These are phyloP conservation scores for Marvania coccoides DNA, from an alignment of 139 green algal genomes.

Conservation along the genomic window DNA sequence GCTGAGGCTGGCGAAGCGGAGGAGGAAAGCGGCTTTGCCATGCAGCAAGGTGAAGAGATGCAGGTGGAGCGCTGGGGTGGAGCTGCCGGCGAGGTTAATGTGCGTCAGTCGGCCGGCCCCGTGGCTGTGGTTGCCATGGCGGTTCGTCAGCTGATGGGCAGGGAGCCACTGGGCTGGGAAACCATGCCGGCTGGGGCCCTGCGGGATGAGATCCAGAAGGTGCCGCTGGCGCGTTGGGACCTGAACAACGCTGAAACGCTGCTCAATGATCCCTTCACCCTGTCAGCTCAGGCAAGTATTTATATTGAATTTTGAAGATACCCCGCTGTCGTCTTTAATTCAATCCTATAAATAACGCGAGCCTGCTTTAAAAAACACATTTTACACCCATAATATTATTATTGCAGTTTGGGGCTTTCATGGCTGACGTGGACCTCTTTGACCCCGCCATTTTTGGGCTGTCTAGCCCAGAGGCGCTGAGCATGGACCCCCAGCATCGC, in stretches of 20 bases:
- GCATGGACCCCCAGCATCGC: conserved; percentile 80
- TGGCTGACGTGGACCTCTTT: conserved; percentile 44
- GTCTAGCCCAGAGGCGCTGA: conserved; percentile 35
- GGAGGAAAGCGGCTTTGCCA: not conserved
- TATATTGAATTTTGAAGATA: not conserved
- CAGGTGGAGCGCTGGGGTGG: not conserved
- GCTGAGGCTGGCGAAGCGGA: not conserved
- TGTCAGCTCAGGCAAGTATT: conserved; percentile 4
- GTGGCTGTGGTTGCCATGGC: conserved; percentile 1
- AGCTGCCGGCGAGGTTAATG: not conserved
- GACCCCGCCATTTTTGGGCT: conserved; percentile 46
- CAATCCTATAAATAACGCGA: too few relatives aligned
- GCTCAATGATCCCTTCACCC: conserved; percentile 1
- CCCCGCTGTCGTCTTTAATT: not conserved
- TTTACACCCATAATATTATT: conserved; percentile 4
- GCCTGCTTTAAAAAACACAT: too few relatives aligned
- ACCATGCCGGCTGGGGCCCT: not conserved
- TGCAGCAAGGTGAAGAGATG: not conserved
- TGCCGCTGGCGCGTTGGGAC: conserved; percentile 48
- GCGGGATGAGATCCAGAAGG: conserved; percentile 13
- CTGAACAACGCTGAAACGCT: conserved; percentile 14
- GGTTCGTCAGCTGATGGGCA: not conserved
- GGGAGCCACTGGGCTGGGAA: not conserved
- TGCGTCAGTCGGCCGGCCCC: not conserved
- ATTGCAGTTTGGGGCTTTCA: conserved; percentile 39